A percentile compares a stretch with the other conserved stretches of the same genome.
Evolutionary conservation across 2,329 filamentous ascomycete genomes (phyloP).

Genomic region (Neopestalotiopsis clavispora): DNA sequence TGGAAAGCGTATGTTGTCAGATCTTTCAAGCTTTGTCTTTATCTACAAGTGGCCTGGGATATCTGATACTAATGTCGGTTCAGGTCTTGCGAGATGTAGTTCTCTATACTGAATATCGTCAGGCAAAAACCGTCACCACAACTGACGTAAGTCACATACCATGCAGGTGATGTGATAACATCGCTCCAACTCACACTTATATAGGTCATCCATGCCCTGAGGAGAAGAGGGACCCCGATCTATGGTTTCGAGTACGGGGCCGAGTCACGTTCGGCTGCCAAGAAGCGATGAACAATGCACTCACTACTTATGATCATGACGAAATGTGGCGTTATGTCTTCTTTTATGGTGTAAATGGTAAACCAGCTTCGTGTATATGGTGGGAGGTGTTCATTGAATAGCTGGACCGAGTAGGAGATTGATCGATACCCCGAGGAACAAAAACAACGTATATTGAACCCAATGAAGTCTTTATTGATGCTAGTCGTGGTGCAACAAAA

Average conservation of each 20-base stretch:
- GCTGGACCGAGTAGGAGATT: constrained; percentile 2
- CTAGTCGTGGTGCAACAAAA: background rate
- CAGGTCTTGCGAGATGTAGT: constrained; percentile 59
- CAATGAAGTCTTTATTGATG: background rate
- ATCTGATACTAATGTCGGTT: background rate
- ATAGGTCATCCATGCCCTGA: constrained; percentile 60
- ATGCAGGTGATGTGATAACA: background rate
- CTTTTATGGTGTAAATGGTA: background rate
- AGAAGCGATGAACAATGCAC: background rate
- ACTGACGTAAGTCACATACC: constrained; percentile 56
- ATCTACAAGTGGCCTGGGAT: background rate
- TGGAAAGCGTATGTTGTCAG: constrained; percentile 49
- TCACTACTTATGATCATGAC: background rate
- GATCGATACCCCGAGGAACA: background rate
- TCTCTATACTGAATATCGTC: constrained; percentile 56
- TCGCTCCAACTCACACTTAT: constrained; percentile 14
- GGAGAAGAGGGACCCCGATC: constrained; percentile 54
- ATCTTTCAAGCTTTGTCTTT: background rate
- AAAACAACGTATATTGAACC: background rate
- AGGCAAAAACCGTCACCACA: constrained; percentile 66
- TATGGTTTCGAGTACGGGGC: constrained; percentile 61
- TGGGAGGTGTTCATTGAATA: constrained; percentile 7
- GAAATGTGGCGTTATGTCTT: background rate
- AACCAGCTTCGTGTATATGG: background rate
- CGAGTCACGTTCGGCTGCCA: constrained; percentile 22